phyloP scores from a whole-genome alignment of 2,329 filamentous ascomycete species.

The Tolypocladium sp. region DNA sequence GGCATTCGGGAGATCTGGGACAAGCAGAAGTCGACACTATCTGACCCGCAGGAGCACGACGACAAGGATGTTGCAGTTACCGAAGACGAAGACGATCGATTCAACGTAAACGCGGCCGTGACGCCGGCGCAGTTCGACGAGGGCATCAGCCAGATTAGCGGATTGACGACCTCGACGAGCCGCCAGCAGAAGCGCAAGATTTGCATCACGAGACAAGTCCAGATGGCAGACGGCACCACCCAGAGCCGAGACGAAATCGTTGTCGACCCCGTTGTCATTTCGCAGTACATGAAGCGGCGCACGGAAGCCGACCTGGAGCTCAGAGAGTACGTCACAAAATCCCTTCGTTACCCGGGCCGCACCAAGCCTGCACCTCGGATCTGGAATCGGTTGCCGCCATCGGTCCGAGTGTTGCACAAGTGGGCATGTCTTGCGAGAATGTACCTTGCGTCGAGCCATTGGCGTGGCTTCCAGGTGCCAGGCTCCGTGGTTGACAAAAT shows the following conservation, averaged over 20 bases:
- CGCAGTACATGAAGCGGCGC: conserved; percentile 75
- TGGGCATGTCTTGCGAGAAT: conserved; percentile 9
- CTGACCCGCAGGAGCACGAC: conserved; percentile 60
- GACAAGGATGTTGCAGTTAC: conserved; percentile 50
- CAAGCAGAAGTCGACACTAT: conserved; percentile 70
- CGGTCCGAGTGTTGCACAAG: conserved; percentile 10
- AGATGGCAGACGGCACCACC: conserved; percentile 34
- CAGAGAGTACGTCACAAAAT: conserved; percentile 52
- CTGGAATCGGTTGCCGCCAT: conserved; percentile 9
- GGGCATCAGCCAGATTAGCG: conserved; percentile 68
- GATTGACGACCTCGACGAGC: conserved; percentile 55
- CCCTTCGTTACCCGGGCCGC: conserved; percentile 3
- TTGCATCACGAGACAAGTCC: conserved; percentile 61
- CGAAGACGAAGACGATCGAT: conserved; percentile 56
- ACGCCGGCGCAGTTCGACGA: conserved; percentile 66
- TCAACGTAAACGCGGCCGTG: conserved; percentile 62
- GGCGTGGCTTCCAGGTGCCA: conserved; percentile 16
- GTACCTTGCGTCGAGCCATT: conserved; percentile 1
- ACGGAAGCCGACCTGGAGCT: conserved; percentile 61
- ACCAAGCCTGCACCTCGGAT: conserved; percentile 3
- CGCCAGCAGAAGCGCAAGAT: conserved; percentile 58
- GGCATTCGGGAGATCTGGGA: conserved; percentile 91
- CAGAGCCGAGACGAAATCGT: conserved; percentile 61
- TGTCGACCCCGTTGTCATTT: conserved; percentile 77
- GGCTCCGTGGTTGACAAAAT: conserved; percentile 19